Conservation (phyloP, 805 yeast genomes). For the Candida ovalis region DNA sequence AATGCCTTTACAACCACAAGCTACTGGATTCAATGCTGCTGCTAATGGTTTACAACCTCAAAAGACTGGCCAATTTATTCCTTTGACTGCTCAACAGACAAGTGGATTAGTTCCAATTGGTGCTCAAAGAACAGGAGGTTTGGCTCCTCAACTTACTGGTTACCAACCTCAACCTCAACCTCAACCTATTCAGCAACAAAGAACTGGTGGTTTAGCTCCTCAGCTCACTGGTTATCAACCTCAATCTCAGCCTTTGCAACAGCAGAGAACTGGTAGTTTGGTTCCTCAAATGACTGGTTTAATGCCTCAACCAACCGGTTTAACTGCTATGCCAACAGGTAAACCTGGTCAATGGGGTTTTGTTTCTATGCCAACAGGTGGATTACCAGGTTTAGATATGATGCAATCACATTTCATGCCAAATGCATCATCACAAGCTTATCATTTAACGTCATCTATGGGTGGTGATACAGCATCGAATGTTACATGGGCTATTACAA, state of each 20-base stretch:
- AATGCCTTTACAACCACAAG: slow-evolving; percentile 43
- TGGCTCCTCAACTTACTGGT: slow-evolving; percentile 19
- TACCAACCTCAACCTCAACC: slow-evolving; percentile 34
- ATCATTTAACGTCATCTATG: slow-evolving; percentile 27
- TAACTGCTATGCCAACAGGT: slow-evolving; percentile 54
- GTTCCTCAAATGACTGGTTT: slow-evolving; percentile 30
- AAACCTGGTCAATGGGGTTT: slow-evolving; percentile 81
- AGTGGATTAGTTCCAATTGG: slow-evolving; percentile 25
- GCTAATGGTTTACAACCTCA: slow-evolving; percentile 52
- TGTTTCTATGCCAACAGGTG: slow-evolving; percentile 64
- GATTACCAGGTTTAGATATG: slow-evolving; percentile 65
- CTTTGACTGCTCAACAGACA: slow-evolving; percentile 34
- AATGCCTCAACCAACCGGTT: slow-evolving; percentile 41
- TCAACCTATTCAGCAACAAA: slow-evolving; percentile 35
- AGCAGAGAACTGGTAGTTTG: slow-evolving; percentile 31
- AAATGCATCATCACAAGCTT: slow-evolving; percentile 30
- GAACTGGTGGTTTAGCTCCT: slow-evolving; percentile 48
- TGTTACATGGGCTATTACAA: slow-evolving; percentile 78
- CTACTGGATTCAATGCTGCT: slow-evolving; percentile 28
- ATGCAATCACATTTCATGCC: slow-evolving; percentile 70
- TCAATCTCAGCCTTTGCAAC: slow-evolving; percentile 37
- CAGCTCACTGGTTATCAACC: slow-evolving; percentile 41
- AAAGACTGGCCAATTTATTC: slow-evolving; percentile 63
- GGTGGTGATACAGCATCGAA: slow-evolving; percentile 38
- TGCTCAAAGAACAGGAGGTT: slow-evolving; percentile 20